phyloP scores from a whole-genome alignment of 768 basidiomycete genomes.

The Macrocybe gigantea region DNA sequence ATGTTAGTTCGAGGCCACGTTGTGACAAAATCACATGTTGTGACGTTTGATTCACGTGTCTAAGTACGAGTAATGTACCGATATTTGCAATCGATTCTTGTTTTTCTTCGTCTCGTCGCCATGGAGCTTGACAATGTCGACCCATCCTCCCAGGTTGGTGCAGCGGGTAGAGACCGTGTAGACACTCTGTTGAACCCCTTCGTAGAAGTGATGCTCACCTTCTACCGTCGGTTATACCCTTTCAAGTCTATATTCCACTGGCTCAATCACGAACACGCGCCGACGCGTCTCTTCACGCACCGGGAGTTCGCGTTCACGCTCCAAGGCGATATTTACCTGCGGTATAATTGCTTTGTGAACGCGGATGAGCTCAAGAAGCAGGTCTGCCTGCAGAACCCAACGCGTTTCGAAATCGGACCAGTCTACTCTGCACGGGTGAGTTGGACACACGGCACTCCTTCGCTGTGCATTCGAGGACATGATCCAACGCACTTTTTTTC shows the following conservation, averaged over 20 bases:
- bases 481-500: not conserved
- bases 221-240: constrained; percentile 89
- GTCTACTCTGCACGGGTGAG: constrained; percentile 82
- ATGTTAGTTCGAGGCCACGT: constrained; percentile 14
- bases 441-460: constrained; percentile 8
- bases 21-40: too few relatives aligned
- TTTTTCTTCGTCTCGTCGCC: too few relatives aligned
- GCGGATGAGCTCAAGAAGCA: constrained; percentile 91
- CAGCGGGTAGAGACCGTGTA: too few relatives aligned
- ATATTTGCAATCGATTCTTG: too few relatives aligned
- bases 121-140: too few relatives aligned
- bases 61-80: too few relatives aligned
- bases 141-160: not conserved
- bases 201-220: constrained; percentile 50
- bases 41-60: too few relatives aligned
- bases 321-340: constrained; percentile 84
- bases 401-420: constrained; percentile 95
- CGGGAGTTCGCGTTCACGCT: constrained; percentile 97
- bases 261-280: constrained; percentile 87
- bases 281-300: constrained; percentile 80
- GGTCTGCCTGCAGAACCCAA: constrained; percentile 77
- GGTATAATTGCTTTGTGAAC: constrained; percentile 87
- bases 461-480: not conserved
- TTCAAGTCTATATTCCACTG: constrained; percentile 92
- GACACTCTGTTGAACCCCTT: too few relatives aligned